Evolutionary conservation across 257 asterid species (phyloP).

Genomic region (Capsicum baccatum): DNA sequence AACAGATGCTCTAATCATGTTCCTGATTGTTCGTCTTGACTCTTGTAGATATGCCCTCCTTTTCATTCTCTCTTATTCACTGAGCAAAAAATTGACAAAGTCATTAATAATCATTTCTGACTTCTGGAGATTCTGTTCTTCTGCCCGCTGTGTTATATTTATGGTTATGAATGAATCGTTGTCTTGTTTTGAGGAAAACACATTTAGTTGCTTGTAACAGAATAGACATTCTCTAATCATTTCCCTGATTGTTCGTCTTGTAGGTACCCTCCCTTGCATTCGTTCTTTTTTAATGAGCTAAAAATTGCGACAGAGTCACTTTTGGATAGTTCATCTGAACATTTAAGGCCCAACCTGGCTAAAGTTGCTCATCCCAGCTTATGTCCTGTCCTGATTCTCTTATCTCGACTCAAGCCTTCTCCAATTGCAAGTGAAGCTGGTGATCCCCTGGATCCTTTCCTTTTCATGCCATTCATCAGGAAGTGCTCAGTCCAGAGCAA

Average conservation of each 20-base stretch:
- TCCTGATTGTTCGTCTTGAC: slow-evolving; percentile 8
- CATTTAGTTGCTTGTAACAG: neutral
- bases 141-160: neutral
- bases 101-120: slow-evolving; percentile 28
- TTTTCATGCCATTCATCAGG: slow-evolving; percentile 85
- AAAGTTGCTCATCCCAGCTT: slow-evolving; percentile 88
- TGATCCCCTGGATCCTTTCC: slow-evolving; percentile 79
- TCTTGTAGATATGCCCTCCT: slow-evolving; percentile 68
- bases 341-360: slow-evolving; percentile 62
- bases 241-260: slow-evolving; percentile 27
- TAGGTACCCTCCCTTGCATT: slow-evolving; percentile 93
- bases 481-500: slow-evolving; percentile 87
- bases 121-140: slow-evolving; percentile 4
- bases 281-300: slow-evolving; percentile 77
- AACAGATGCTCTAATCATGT: slow-evolving; percentile 5
- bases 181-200: slow-evolving; percentile 9
- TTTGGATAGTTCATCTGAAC: slow-evolving; percentile 56
- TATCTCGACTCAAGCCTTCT: slow-evolving; percentile 91
- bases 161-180: neutral
- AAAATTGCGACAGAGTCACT: slow-evolving; percentile 79
- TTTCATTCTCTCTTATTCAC: slow-evolving; percentile 72
- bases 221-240: slow-evolving; percentile 19
- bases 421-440: slow-evolving; percentile 76
- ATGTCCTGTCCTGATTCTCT: slow-evolving; percentile 86
- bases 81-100: slow-evolving; percentile 67